phyloP scores from a whole-genome alignment of 495 filamentous ascomycete species.

The Annulohypoxylon moriforme region DNA sequence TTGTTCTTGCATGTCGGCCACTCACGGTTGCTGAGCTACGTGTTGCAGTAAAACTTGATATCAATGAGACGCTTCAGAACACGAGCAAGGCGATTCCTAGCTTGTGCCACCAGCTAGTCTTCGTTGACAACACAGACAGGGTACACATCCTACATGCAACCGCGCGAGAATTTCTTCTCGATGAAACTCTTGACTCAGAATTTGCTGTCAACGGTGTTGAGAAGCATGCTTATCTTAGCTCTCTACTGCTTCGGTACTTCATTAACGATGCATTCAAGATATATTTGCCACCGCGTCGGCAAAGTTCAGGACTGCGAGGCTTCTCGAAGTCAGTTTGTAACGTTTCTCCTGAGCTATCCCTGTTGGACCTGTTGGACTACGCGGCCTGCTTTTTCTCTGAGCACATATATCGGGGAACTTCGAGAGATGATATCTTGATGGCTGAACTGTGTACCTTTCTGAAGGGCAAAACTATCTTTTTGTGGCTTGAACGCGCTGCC shows the following conservation, averaged over 20 bases:
- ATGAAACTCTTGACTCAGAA: slow-evolving; percentile 14
- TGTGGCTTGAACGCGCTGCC: background rate
- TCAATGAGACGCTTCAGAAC: slow-evolving; percentile 44
- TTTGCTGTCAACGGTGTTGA: slow-evolving; percentile 27
- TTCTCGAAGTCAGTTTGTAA: background rate
- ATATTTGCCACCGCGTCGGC: background rate
- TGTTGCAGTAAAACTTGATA: slow-evolving; percentile 45
- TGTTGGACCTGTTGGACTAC: background rate
- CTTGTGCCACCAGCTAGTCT: slow-evolving; percentile 49
- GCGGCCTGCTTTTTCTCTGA: background rate
- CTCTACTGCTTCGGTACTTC: slow-evolving; percentile 31
- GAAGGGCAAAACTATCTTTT: background rate
- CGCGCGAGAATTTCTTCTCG: slow-evolving; percentile 48
- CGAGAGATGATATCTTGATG: background rate
- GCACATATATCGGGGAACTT: background rate
- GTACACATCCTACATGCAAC: slow-evolving; percentile 52
- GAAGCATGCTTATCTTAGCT: slow-evolving; percentile 31
- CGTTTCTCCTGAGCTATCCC: background rate
- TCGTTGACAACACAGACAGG: slow-evolving; percentile 36
- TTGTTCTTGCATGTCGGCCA: slow-evolving; percentile 40
- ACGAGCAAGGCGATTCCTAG: slow-evolving; percentile 42
- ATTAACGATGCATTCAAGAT: slow-evolving; percentile 26
- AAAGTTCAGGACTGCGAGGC: background rate
- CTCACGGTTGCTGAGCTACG: slow-evolving; percentile 45
- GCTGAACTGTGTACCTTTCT: background rate